These are phyloP conservation scores for Calonectria naviculata DNA, from an alignment of 2,329 filamentous ascomycete genomes.

Conservation along the genomic window DNA sequence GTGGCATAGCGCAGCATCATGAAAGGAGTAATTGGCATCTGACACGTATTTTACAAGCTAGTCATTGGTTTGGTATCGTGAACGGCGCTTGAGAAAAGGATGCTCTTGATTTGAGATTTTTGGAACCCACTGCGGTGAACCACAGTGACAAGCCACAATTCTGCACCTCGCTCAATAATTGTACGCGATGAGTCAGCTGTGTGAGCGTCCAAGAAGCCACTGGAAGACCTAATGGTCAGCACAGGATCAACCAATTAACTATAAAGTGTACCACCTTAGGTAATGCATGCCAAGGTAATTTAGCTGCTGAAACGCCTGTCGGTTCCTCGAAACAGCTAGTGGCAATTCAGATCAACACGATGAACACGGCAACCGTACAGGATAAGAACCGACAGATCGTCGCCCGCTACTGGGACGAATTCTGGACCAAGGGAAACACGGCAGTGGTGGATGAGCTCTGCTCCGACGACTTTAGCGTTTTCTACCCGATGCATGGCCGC, in stretches of 20 bases:
- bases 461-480: constrained; percentile 19
- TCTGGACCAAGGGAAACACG: constrained; percentile 27
- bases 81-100: no score
- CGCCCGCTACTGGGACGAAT: constrained; percentile 13
- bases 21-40: no score
- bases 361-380: neutral
- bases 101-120: no score
- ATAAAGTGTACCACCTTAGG: neutral
- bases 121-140: no score
- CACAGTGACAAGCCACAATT: no score
- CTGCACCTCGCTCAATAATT: no score
- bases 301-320: neutral
- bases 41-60: no score
- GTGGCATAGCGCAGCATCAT: no score
- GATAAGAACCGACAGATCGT: neutral
- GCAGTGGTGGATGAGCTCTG: constrained; percentile 26
- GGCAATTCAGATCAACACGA: constrained; percentile 14
- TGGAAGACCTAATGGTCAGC: neutral
- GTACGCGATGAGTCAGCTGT: neutral
- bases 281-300: neutral
- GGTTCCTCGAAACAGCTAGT: neutral
- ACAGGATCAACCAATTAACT: no score
- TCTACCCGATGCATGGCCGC: constrained; percentile 28
- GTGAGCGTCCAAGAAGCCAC: neutral
- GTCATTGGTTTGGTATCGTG: no score